Percentiles rank a stretch among this genome's conserved stretches.
phyloP scores from a whole-genome alignment of 2,329 filamentous ascomycete species.

The Monilinia aucupariae region DNA sequence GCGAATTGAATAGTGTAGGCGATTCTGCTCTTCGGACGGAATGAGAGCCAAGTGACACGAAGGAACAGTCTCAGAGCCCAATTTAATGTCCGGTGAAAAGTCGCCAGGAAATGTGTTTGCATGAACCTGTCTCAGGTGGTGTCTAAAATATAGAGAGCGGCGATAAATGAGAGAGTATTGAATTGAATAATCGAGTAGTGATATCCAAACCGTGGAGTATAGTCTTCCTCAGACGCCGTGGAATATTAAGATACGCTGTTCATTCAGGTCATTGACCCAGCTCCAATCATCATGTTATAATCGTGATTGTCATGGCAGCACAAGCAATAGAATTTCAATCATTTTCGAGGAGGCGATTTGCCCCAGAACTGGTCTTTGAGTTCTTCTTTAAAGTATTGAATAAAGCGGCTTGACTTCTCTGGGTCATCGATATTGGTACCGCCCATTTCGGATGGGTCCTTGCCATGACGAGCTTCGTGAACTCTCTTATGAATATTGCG shows the following conservation, averaged over 20 bases:
- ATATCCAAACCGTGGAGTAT: neutral
- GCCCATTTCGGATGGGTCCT: conserved; percentile 45
- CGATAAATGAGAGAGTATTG: neutral
- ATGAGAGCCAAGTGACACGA: conserved; percentile 42
- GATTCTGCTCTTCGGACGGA: conserved; percentile 38
- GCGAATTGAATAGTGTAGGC: conserved; percentile 19
- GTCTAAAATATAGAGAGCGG: neutral
- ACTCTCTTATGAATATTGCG: conserved; percentile 42
- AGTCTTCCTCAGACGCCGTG: neutral
- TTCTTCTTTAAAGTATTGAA: conserved; percentile 49
- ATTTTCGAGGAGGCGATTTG: conserved; percentile 22
- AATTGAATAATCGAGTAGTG: neutral
- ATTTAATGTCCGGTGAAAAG: conserved; percentile 37
- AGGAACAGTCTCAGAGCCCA: conserved; percentile 37
- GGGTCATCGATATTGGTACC: conserved; percentile 42
- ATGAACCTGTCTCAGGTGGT: neutral
- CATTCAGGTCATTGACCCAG: neutral
- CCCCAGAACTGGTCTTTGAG: conserved; percentile 43
- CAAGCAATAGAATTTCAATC: conserved; percentile 13
- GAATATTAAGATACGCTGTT: neutral
- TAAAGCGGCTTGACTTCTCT: conserved; percentile 34
- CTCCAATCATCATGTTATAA: neutral
- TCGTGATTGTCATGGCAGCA: no score
- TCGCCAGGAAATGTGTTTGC: neutral
- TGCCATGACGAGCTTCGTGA: conserved; percentile 40